Base-by-base conservation (phyloP, 2,329 filamentous ascomycete species). In the Xylariaceae sp. region DNA sequence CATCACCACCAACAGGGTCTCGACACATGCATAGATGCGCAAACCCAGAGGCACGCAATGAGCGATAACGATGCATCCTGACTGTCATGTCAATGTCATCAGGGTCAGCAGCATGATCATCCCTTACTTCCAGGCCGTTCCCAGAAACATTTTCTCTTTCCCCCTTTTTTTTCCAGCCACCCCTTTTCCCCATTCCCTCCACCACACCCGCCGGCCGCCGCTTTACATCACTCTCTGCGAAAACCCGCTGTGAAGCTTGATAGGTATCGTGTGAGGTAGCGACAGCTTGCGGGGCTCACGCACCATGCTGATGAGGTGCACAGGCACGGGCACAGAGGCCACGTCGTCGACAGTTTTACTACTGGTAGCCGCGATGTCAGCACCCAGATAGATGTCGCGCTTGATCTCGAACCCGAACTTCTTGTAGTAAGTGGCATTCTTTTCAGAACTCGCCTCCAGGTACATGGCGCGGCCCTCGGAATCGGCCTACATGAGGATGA, bases 261-360 rank as follows among this genome's bases (percentile, higher is more conserved):
- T 72, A 64, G 73, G 73, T 66, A 73, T 71, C 50, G 70, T 70
- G 62, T 72, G 66, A 50, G 70, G 62, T 55, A 68, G 61, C 10
- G 61, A 17, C 37, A 68, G 63, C 64, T 72, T 73, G 68, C 75
- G 76, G 55, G 89, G 88, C 78, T 92, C 88, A 61, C 89, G 81
- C 55, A 93, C 87, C 90, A 95, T 95, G 75, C 92, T 88, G 70
- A 89, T 88, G 72, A 93, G 76, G 59, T 78, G 78, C 53, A 92
- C 81, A 34, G 87, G 82, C 61, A 80, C 56, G 53, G 60, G 51
- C 30, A 57, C 42, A 30, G 48, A 15, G 47, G 23, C 30, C 13
- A 30, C 49, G 44, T 55, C 18, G 45, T 52, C 18, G 44, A 45
- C 34, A 17, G 47, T n/a, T 23, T 48, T 51, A 53, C 44, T 54